phyloP scores from a whole-genome alignment of 495 filamentous ascomycete genomes.

The Neurospora tetrasperma region DNA sequence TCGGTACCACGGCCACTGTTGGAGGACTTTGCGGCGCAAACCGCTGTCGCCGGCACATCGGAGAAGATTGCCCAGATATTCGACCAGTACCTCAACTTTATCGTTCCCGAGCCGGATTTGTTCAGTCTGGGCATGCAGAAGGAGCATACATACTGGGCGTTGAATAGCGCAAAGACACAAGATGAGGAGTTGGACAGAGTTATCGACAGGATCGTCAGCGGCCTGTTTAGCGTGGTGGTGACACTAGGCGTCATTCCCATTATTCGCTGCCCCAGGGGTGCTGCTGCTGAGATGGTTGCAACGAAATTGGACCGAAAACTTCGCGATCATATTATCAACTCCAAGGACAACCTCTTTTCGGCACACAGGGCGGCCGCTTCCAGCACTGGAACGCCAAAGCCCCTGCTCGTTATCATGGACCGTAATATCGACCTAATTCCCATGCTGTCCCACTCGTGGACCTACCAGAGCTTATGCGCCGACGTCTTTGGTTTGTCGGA shows the following conservation, averaged over 20 bases:
- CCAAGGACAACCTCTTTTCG: constrained; percentile 89
- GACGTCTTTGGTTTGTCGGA: constrained; percentile 57
- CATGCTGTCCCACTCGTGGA: constrained; percentile 99
- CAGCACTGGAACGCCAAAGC: constrained; percentile 49
- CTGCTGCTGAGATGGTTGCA: constrained; percentile 88
- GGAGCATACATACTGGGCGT: constrained; percentile 73
- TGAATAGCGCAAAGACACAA: constrained; percentile 86
- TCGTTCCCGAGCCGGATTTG: constrained; percentile 89
- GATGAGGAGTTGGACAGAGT: constrained; percentile 81
- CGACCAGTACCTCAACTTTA: constrained; percentile 97
- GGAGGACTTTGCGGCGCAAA: constrained; percentile 89
- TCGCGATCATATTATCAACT: constrained; percentile 92
- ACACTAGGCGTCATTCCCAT: constrained; percentile 65
- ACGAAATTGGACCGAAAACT: constrained; percentile 91
- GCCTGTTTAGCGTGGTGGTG: constrained; percentile 90
- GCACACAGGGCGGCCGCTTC: constrained; percentile 31
- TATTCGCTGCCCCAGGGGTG: constrained; percentile 82
- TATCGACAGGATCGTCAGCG: constrained; percentile 85
- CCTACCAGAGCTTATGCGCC: constrained; percentile 91
- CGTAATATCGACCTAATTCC: constrained; percentile 92
- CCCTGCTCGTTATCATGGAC: constrained; percentile 82
- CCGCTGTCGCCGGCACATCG: constrained; percentile 69
- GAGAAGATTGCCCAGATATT: constrained; percentile 88
- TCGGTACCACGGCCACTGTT: constrained; percentile 87
- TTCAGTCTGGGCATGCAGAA: constrained; percentile 91